These are phyloP conservation scores for Cynanchum wilfordii DNA, from an alignment of 257 asterid genomes.

Conservation along the genomic window DNA sequence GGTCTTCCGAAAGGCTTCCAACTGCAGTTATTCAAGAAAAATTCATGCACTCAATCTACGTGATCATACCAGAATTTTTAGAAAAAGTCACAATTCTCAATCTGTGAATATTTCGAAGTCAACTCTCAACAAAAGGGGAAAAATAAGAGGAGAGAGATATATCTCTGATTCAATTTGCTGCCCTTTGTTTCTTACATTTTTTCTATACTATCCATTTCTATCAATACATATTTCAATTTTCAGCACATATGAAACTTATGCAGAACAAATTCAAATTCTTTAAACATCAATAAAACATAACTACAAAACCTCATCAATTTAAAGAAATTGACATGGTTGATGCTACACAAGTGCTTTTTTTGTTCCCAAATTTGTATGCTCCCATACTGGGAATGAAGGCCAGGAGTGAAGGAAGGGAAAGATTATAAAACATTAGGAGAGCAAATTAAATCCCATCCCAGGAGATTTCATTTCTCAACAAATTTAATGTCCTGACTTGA, in stretches of 20 bases:
- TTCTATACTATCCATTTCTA: neutral
- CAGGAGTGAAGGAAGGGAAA: neutral
- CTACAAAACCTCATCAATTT: neutral
- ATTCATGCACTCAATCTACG: slow-evolving; percentile 6
- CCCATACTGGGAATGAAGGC: neutral
- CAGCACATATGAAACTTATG: neutral
- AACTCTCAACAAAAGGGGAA: no score
- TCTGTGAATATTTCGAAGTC: neutral
- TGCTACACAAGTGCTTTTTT: neutral
- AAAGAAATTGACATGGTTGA: neutral
- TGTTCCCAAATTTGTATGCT: neutral
- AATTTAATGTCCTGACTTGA: neutral
- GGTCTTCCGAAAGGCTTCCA: slow-evolving; percentile 84
- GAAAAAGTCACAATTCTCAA: neutral
- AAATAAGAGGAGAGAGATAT: no score
- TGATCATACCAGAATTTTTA: neutral
- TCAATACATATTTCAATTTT: neutral
- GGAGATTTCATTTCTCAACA: neutral
- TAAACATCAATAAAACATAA: neutral
- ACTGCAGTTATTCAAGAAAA: slow-evolving; percentile 41
- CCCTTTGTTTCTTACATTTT: neutral
- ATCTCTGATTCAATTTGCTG: neutral
- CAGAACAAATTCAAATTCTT: neutral
- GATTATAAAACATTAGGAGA: neutral
- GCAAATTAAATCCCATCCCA: neutral